Percentiles rank a stretch among this genome's conserved stretches.
Conservation (phyloP, 2,329 filamentous ascomycete genomes). For the Teratosphaeriaceae sp. region DNA sequence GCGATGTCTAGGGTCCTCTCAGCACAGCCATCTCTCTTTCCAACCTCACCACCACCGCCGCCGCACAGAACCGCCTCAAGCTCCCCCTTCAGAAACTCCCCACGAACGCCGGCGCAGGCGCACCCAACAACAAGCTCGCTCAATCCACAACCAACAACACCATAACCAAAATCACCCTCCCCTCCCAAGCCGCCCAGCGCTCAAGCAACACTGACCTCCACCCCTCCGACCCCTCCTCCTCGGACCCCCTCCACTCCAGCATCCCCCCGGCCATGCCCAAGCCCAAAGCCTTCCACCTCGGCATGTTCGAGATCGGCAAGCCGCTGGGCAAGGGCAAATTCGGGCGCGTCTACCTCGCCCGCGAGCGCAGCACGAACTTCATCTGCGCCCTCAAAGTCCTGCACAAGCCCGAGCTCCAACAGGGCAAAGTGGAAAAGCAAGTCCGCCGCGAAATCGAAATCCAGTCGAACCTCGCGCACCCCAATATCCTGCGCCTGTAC, state of each 20-base stretch:
- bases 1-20: constrained; percentile 36
- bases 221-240: constrained; percentile 28
- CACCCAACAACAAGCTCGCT: constrained; percentile 33
- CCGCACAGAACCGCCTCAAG: constrained; percentile 59
- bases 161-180: constrained; percentile 59
- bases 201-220: constrained; percentile 28
- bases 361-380: constrained; percentile 71
- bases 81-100: constrained; percentile 74
- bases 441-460: constrained; percentile 85
- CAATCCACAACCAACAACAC: constrained; percentile 41
- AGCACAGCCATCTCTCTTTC: constrained; percentile 42
- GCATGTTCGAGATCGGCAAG: constrained; percentile 90
- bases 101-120: constrained; percentile 50
- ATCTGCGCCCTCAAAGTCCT: constrained; percentile 82
- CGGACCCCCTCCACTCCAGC: constrained; percentile 36
- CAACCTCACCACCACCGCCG: constrained; percentile 36
- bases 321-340: constrained; percentile 85
- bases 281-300: constrained; percentile 65
- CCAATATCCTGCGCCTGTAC: constrained; percentile 76
- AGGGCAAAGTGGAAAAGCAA: constrained; percentile 79
- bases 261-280: constrained; percentile 21
- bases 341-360: constrained; percentile 76
- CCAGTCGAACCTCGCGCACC: constrained; percentile 78
- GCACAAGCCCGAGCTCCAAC: constrained; percentile 75
- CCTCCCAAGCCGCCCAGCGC: constrained; percentile 56